Percentiles rank a stretch among this genome's conserved stretches.
phyloP scores from a whole-genome alignment of 148 eudicot species.

The Nepenthes gracilis region DNA sequence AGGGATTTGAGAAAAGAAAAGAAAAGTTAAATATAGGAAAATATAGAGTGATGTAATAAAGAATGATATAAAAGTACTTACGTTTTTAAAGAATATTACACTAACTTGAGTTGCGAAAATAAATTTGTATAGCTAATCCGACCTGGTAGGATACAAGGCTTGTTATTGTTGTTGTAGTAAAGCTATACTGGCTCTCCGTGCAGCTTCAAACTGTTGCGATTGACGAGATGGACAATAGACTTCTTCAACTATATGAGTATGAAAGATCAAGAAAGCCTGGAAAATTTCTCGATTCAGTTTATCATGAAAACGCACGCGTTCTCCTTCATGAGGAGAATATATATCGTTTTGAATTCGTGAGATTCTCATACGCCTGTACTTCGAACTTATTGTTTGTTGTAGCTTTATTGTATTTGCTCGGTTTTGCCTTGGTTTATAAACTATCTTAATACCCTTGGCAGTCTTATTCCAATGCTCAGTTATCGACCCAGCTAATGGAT shows the following conservation, averaged over 20 bases:
- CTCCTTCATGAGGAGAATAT: slow-evolving; percentile 86
- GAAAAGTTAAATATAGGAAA: too few relatives aligned
- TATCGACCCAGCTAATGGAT: slow-evolving; percentile 83
- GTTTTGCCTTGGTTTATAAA: slow-evolving; percentile 2
- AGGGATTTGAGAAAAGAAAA: too few relatives aligned
- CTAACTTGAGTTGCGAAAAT: too few relatives aligned
- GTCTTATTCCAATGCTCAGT: slow-evolving; percentile 43
- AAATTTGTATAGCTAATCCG: too few relatives aligned
- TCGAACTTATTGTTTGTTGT: not conserved
- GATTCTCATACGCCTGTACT: slow-evolving; percentile 11
- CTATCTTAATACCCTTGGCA: slow-evolving; percentile 21
- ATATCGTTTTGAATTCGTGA: slow-evolving; percentile 78
- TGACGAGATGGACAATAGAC: slow-evolving; percentile 78
- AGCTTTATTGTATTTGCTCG: not conserved
- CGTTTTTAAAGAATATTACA: too few relatives aligned
- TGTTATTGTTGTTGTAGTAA: too few relatives aligned
- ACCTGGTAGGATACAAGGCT: too few relatives aligned
- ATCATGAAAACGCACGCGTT: slow-evolving; percentile 82
- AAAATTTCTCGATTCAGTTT: slow-evolving; percentile 60
- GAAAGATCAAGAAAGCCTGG: slow-evolving; percentile 68
- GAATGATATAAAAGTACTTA: too few relatives aligned
- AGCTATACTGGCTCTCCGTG: slow-evolving; percentile 2
- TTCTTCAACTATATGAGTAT: slow-evolving; percentile 72
- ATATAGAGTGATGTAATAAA: too few relatives aligned
- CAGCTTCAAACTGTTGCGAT: slow-evolving; percentile 88